phyloP scores from a whole-genome alignment of 805 yeast species.

The Debaryomyces hansenii region DNA sequence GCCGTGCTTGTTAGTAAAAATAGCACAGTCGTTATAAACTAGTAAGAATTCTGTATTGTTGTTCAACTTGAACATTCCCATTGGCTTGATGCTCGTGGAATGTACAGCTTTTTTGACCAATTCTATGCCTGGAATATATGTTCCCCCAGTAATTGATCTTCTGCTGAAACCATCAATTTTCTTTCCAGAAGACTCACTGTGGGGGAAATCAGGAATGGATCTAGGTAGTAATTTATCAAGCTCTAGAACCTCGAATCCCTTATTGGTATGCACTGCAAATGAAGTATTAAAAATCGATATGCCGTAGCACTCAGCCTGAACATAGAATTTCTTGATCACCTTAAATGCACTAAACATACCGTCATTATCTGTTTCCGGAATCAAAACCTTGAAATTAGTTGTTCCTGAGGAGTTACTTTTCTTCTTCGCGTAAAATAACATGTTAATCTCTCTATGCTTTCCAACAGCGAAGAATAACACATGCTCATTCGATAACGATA shows the following conservation, averaged over 20 bases:
- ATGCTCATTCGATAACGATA: slow-evolving; percentile 48
- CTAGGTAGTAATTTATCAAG: slow-evolving; percentile 58
- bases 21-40: slow-evolving; percentile 70
- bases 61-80: slow-evolving; percentile 63
- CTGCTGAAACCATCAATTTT: slow-evolving; percentile 33
- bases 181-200: slow-evolving; percentile 11
- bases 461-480: slow-evolving; percentile 66
- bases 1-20: slow-evolving; percentile 62
- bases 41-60: slow-evolving; percentile 55
- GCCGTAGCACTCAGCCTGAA: slow-evolving; percentile 58
- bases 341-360: slow-evolving; percentile 42
- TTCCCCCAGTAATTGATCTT: slow-evolving; percentile 8
- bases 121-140: slow-evolving; percentile 26
- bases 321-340: slow-evolving; percentile 44
- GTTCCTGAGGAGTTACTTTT: slow-evolving; percentile 44
- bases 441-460: slow-evolving; percentile 58
- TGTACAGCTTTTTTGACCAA: slow-evolving; percentile 39
- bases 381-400: slow-evolving; percentile 57
- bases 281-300: slow-evolving; percentile 65
- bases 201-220: slow-evolving; percentile 55
- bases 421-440: slow-evolving; percentile 57
- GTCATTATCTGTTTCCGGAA: slow-evolving; percentile 56
- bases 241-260: slow-evolving; percentile 66
- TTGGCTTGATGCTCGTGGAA: slow-evolving; percentile 46
- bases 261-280: slow-evolving; percentile 63